phyloP scores from a whole-genome alignment of 345 rosid species.

The Aethionema arabicum region DNA sequence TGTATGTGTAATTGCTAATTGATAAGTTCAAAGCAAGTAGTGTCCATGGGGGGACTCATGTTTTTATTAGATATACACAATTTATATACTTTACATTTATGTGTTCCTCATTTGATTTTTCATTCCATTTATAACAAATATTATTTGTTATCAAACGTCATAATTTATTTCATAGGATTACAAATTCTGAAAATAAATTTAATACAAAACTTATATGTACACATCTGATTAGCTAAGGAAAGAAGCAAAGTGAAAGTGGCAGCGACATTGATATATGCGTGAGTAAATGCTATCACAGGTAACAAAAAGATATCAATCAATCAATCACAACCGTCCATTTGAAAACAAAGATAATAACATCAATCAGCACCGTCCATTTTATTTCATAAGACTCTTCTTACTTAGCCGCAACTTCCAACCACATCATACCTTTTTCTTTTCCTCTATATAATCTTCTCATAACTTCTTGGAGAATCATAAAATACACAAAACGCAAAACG shows the following conservation, averaged over 20 bases:
- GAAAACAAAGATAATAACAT: neutral
- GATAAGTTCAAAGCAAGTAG: slow-evolving; percentile 5
- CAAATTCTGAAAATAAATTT: slow-evolving; percentile 8
- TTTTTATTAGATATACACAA: neutral
- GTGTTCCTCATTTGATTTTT: slow-evolving; percentile 14
- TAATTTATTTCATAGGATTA: neutral
- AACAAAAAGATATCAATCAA: neutral
- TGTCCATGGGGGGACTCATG: slow-evolving; percentile 8
- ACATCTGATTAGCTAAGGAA: slow-evolving; percentile 2
- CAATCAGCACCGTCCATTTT: slow-evolving; percentile 23
- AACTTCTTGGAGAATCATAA: slow-evolving; percentile 19
- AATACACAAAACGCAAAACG: neutral
- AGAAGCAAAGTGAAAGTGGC: slow-evolving; percentile 6
- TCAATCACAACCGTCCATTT: slow-evolving; percentile 17
- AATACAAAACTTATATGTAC: too few species aligned
- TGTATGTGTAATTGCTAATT: neutral
- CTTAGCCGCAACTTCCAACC: slow-evolving; percentile 37
- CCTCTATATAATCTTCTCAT: slow-evolving; percentile 28
- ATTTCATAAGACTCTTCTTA: neutral
- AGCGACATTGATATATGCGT: neutral
- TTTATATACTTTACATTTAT: neutral
- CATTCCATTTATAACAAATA: slow-evolving; percentile 13
- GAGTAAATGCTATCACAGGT: slow-evolving; percentile 20
- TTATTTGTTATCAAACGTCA: neutral
- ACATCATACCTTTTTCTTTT: slow-evolving; percentile 28